A percentile compares a stretch with the other conserved stretches of the same genome.
These are phyloP conservation scores for Ilyonectria sp. DNA, from an alignment of 2,329 filamentous ascomycete genomes.

Conservation along the genomic window DNA sequence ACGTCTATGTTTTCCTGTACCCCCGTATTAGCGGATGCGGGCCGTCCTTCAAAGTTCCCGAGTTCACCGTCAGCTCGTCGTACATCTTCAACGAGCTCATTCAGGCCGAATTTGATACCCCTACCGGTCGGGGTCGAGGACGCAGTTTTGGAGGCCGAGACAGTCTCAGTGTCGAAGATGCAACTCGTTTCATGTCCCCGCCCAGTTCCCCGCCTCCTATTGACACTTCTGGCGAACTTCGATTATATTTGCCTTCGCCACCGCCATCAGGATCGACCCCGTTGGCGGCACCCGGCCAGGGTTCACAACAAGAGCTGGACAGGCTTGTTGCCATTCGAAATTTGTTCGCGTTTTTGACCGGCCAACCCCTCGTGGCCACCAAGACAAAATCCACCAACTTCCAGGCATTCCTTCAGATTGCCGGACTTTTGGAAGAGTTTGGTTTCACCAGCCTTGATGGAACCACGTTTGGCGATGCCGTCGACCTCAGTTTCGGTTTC, in stretches of 20 bases:
- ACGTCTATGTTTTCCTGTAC: conserved; percentile 71
- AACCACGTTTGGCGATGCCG: conserved; percentile 71
- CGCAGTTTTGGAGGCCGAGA: conserved; percentile 65
- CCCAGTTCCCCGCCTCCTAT: conserved; percentile 56
- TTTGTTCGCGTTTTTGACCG: conserved; percentile 76
- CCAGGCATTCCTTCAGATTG: conserved; percentile 68
- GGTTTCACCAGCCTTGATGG: conserved; percentile 71
- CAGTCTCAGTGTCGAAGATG: conserved; percentile 66
- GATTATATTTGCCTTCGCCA: conserved; percentile 68
- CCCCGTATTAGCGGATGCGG: conserved; percentile 64
- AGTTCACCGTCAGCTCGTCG: conserved; percentile 69
- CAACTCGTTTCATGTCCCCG: conserved; percentile 56
- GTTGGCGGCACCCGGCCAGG: conserved; percentile 51
- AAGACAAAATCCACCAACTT: conserved; percentile 67
- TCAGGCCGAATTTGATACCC: conserved; percentile 58
- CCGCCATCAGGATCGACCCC: conserved; percentile 57
- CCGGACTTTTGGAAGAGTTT: conserved; percentile 69
- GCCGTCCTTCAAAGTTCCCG: conserved; percentile 73
- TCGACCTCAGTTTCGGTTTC: conserved; percentile 76
- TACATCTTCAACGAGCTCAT: conserved; percentile 69
- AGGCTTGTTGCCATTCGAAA: conserved; percentile 73
- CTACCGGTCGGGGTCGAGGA: conserved; percentile 52
- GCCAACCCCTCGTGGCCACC: conserved; percentile 75
- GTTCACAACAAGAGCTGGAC: conserved; percentile 62
- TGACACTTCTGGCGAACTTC: conserved; percentile 59